Base-by-base conservation (phyloP, 768 basidiomycete genomes). In the Lanmaoa pseudosensibilis region DNA sequence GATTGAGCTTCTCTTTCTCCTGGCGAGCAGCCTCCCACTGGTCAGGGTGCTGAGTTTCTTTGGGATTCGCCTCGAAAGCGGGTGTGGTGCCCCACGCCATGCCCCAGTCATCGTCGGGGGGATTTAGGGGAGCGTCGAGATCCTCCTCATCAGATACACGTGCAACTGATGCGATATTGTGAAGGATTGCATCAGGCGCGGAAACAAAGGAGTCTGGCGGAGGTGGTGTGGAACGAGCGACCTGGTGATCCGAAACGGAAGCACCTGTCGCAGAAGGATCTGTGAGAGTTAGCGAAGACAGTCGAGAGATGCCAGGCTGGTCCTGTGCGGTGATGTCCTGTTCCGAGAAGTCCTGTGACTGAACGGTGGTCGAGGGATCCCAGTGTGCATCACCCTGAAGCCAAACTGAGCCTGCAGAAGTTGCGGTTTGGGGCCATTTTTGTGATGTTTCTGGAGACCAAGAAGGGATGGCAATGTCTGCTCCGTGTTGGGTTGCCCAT, bases 1-100 rank as follows among this genome's bases (percentile, higher is more conserved):
- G 77, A 66, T 90, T 83, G 63, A 82, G 77, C 56, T 77, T 78
- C 59, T 80, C 80, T 62, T 88, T 86, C 57, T 80, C 73, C 62
- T 73, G 76, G 57, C 75, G 80, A 13, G 87, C 86, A 11, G 69
- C 63, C 60, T 87, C 87, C 88, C 89, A 90, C 69, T 87, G 86
- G 64, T 90, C 86, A 6, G 73, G 67, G 7, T 68, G 64, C 1
- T 19, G 57, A 2, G 32, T 38, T 27, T 36, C 41, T 43, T 74
- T 71, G 8, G 69, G 65, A n/a, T 45, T 48, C 21, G 45, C 25
- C 37, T 60, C 65, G 16, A 67, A 63, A 27, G 45, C 9, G 39
- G 50, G 48, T 41, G 44, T 63, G 25, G 52, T 66, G 34, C 52
- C 70, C 83, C 83, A 83, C 12, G 77, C 65, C 3, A 52, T 56